Evolutionary conservation across 2,329 filamentous ascomycete species (phyloP), one percentile per base, ranked within the genome.

Genomic region (Aspergillus brasiliensis): DNA sequence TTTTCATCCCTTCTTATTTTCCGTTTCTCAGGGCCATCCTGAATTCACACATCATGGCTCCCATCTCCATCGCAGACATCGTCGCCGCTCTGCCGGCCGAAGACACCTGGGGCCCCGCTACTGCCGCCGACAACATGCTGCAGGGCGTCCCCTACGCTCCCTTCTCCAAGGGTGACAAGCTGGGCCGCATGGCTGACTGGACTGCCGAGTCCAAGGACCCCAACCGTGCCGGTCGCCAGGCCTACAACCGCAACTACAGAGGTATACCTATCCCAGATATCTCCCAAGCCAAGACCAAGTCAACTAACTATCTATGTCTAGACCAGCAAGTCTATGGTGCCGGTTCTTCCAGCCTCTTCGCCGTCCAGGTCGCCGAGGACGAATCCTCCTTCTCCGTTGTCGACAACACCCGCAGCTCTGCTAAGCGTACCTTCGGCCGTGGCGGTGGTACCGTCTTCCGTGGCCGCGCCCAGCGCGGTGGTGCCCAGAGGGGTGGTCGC

Each of bases 131-230:
- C 77, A 96, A 91, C 65, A 97, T 91, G 63, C 86, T 98, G 72
- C 89, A 96, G 76, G 95, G 95, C 75, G 92, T 98, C 52, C 95
- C 95, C 40, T 99, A 97, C 78, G 95, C 95, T 70, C 95, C 95
- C 62, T 99, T 95, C 84, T 97, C 93, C 68, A 99, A 99, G 81
- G 92, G 92, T 76, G 95, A 99, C 83, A 98, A 97, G 85, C 84
- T 99, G 62, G 95, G 95, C 74, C 93, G 95, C 77, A 98, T 99
- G 93, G 95, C 95, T 62, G 95, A 99, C 83, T 99, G 95, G 95
- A 96, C 93, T 17, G 75, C 88, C 51, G 95, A 97, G 75, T 88
- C 91, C 77, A 97, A 97, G 81, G 86, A 87, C 68, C 73, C 76
- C 69, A 82, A 84, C 62, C 83, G 92, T 72, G 90, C 90, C 68